Base-by-base conservation (phyloP, 192 early-diverging fungal genomes). In the Coemansia sp. region DNA sequence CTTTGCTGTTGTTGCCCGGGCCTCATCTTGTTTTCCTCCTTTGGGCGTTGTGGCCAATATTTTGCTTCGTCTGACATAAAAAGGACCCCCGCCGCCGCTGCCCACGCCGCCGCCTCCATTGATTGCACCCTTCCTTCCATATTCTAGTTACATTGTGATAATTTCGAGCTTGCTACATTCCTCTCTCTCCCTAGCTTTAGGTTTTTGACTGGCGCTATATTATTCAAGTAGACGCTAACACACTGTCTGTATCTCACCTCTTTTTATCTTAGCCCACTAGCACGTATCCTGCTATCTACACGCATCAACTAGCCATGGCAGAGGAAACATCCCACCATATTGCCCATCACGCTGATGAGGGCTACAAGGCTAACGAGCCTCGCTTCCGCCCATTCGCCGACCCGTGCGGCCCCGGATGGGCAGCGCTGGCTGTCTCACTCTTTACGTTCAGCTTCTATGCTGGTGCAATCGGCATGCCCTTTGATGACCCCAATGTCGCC, bases 381-480 rank as follows among this genome's bases (percentile, higher is more conserved):
- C 76, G 71, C 63, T 81, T 81, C 78, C 78, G 78, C 14, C 78
- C 67, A n/a, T 72, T 81, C 27, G 79, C 79, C 19, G 69, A 81
- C 59, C 55, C 73, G 28, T 60, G 73, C 41, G 69, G 73, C 2
- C 72, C 74, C 22, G 79, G 79, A 55, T 81, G 79, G 79, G 79
- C 73, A 10, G 79, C 73, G 4, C 59, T 81, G 37, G 79, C 59
- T 4, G 70, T 81, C 17, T 71, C 74, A 20, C 73, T 81, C 57
- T 81, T 81, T 36, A 75, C 74, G 20, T 66, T 81, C 41, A 75
- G 79, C 66, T 75, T 81, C 56, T 75, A 81, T 27, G 72, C 74
- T 19, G 79, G 79, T 4, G 79, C 79, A 14, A 81, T 81, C 17
- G 79, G 73, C 45, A 67, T 81, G 65, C 79, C 79, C 2, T 81